These are phyloP conservation scores for Tetrahymena thermophila DNA, from an alignment of 73 alveolate species.

Conservation along the genomic window DNA sequence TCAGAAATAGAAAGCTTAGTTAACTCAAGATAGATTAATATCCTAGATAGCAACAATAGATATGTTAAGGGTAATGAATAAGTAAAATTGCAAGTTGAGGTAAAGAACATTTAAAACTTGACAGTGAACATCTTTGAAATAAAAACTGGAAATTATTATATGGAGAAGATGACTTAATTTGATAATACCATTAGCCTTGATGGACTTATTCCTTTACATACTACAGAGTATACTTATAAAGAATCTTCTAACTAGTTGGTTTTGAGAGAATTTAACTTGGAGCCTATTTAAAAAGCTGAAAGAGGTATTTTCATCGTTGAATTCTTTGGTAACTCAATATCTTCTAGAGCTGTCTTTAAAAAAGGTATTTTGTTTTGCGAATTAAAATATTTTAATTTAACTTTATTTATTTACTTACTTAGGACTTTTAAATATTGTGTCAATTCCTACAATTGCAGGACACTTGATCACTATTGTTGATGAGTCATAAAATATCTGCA, in stretches of 20 bases:
- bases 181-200: constrained; percentile 59
- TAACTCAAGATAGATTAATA: constrained; percentile 9
- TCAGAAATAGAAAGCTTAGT: constrained; percentile 4
- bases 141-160: constrained; percentile 69
- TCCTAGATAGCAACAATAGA: constrained; percentile 54
- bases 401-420: neutral
- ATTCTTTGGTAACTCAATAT: constrained; percentile 67
- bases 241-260: constrained; percentile 52
- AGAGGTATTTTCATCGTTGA: constrained; percentile 83
- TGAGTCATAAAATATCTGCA: constrained; percentile 61
- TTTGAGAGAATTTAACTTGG: constrained; percentile 42
- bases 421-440: neutral
- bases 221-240: constrained; percentile 38
- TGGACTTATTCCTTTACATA: constrained; percentile 70
- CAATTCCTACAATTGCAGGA: constrained; percentile 57
- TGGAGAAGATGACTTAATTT: constrained; percentile 35
- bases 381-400: constrained; percentile 26
- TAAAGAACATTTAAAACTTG: constrained; percentile 66
- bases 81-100: constrained; percentile 45
- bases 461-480: constrained; percentile 63
- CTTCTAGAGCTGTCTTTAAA: constrained; percentile 78
- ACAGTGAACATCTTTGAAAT: constrained; percentile 64
- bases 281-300: constrained; percentile 31
- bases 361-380: constrained; percentile 65
- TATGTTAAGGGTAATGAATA: constrained; percentile 55